Evolutionary conservation across 257 asterid genomes (phyloP), one percentile per base, ranked within the genome.

Genomic region (Capsicum baccatum): DNA sequence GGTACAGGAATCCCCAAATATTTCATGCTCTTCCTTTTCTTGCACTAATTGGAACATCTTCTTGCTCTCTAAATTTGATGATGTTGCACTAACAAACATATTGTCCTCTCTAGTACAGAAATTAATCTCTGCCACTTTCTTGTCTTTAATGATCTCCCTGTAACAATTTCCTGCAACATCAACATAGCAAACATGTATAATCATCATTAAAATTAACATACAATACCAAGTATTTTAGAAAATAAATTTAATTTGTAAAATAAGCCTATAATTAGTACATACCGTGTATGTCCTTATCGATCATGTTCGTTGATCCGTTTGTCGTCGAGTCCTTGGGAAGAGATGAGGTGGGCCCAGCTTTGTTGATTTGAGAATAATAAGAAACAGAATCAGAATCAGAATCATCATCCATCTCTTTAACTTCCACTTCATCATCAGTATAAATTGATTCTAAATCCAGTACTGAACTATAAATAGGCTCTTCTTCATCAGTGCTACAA

Each of bases 1-100:
- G 7, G 98, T 95, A 85, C 93, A 92, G 26, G 91, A 88, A 60
- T 93, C 99, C 71, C 92, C 97, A 83, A 74, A 95, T 4, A 89
- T 90, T 58, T 92, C 96, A 64, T 82, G 55, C 44, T 87, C 92
- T 14, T 91, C 92, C 26, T 82, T 83, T 73, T 89, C 94, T 79
- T 79, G 88, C 26, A 33, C 74, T 26, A 85, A 85, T 81, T 84
- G 78, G 39, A 93, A 50, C 84, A 66, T 33, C 48, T 88, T 92
- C 91, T 93, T 94, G 76, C 87, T 92, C 76, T 90, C 87, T 3
- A 89, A 8, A 35, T 79, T 82, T 3, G 88, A 19, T 48, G 39
- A 44, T 33, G 92, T 88, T 64, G 90, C 90, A 81, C 86, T 91
- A 7, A 86, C 94, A 14, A 90, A 84, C 67, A 78, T 90, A 16